Evolutionary conservation across 176 grass and related monocot genomes (phyloP).

Genomic region (Stipa capillata): DNA sequence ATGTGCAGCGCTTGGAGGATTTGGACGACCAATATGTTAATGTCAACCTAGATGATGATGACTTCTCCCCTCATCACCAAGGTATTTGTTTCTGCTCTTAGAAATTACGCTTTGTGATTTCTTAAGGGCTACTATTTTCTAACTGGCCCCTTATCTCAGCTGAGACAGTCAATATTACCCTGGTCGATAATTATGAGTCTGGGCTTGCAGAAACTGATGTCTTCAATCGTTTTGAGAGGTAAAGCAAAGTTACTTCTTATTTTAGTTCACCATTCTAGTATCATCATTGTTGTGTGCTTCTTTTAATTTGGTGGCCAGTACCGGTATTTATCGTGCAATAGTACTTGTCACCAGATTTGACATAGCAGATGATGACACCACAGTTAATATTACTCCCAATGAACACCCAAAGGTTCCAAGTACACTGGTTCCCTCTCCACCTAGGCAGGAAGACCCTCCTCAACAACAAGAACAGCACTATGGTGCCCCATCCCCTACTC

Average conservation of each 20-base stretch:
- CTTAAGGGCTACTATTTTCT: not conserved
- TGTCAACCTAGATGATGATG: conserved; percentile 55
- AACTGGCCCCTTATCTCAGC: conserved; percentile 36
- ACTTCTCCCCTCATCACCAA: conserved; percentile 62
- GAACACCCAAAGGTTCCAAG: conserved; percentile 37
- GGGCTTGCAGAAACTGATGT: conserved; percentile 40
- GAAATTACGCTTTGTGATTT: not conserved
- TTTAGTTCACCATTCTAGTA: conserved; percentile 8
- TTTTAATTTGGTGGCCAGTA: not conserved
- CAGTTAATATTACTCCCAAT: conserved; percentile 45
- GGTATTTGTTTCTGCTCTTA: conserved; percentile 38
- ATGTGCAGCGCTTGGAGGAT: conserved; percentile 67
- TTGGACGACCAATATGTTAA: conserved; percentile 80
- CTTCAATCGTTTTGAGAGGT: conserved; percentile 87
- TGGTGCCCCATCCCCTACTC: conserved; percentile 21
- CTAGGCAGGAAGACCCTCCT: conserved; percentile 36
- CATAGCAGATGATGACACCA: conserved; percentile 76
- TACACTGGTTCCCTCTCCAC: conserved; percentile 47
- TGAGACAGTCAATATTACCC: conserved; percentile 62
- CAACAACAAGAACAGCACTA: conserved; percentile 22
- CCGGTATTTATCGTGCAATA: conserved; percentile 10
- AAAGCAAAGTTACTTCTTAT: not conserved
- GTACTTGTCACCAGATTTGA: conserved; percentile 61
- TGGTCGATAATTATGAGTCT: conserved; percentile 51
- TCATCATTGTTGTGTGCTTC: not conserved